Evolutionary conservation across 2,329 filamentous ascomycete species (phyloP).

Genomic region (Pyricularia sp.): DNA sequence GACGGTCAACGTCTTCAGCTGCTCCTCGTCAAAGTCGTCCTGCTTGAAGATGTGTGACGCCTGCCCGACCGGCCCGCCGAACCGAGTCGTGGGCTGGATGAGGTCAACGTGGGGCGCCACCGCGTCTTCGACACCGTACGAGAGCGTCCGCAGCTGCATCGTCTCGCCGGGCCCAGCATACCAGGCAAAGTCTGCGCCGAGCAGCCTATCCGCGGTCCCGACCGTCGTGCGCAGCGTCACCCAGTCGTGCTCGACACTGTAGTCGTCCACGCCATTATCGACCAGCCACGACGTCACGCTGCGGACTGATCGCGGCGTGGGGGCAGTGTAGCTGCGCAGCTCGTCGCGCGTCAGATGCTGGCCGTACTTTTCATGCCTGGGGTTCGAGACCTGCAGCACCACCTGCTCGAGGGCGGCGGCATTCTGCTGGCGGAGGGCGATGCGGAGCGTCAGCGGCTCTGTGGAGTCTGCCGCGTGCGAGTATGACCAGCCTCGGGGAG

Average conservation of each 20-base stretch:
- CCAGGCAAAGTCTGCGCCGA: slow-evolving; percentile 47
- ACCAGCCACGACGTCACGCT: slow-evolving; percentile 47
- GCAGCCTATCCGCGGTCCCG: slow-evolving; percentile 40
- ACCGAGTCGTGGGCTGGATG: slow-evolving; percentile 57
- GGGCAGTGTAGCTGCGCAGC: slow-evolving; percentile 42
- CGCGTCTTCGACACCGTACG: slow-evolving; percentile 45
- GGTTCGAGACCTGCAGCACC: slow-evolving; percentile 52
- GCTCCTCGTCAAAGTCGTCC: slow-evolving; percentile 16
- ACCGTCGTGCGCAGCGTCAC: slow-evolving; percentile 47
- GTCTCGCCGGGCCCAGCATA: slow-evolving; percentile 36
- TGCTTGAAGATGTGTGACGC: slow-evolving; percentile 27
- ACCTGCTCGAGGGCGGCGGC: slow-evolving; percentile 43
- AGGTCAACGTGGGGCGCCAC: slow-evolving; percentile 47
- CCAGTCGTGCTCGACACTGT: slow-evolving; percentile 46
- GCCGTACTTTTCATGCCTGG: slow-evolving; percentile 48
- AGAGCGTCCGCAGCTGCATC: slow-evolving; percentile 38
- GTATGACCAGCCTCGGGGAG: slow-evolving; percentile 28
- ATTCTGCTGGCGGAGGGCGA: slow-evolving; percentile 39
- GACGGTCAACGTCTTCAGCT: neutral
- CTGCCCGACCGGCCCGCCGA: slow-evolving; percentile 39
- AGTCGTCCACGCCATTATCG: slow-evolving; percentile 33
- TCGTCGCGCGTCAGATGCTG: slow-evolving; percentile 53
- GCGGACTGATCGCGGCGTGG: slow-evolving; percentile 34
- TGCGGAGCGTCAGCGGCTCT: slow-evolving; percentile 34
- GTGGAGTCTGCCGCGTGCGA: slow-evolving; percentile 21